A percentile compares a stretch with the other conserved stretches of the same genome.
phyloP scores from a whole-genome alignment of 139 green algal species.

The Nannochloris sp. region DNA sequence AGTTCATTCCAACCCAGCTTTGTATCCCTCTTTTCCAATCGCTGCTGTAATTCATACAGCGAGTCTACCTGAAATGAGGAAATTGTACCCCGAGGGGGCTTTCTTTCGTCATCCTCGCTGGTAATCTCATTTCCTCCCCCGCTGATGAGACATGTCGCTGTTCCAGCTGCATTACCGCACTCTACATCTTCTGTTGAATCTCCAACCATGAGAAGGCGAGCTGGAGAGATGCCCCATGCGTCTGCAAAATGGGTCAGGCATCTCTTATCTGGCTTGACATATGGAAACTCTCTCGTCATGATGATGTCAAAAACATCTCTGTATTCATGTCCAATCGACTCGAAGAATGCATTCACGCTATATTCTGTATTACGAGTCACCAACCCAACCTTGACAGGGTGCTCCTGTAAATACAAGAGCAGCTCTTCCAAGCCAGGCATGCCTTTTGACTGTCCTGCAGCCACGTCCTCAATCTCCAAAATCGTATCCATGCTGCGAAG shows the following conservation, averaged over 20 bases:
- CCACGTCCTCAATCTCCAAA: conserved; percentile 59
- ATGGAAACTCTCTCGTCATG: conserved; percentile 51
- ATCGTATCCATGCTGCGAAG: conserved; percentile 31
- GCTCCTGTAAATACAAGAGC: conserved; percentile 19
- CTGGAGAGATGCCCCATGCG: conserved; percentile 36
- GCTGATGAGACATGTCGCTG: conserved; percentile 53
- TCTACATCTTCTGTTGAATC: conserved; percentile 47
- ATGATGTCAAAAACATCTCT: conserved; percentile 39
- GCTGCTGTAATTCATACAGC: conserved; percentile 34
- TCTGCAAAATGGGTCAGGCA: conserved; percentile 46
- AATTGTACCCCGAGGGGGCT: conserved; percentile 36
- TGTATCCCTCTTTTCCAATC: conserved; percentile 25
- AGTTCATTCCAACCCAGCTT: conserved; percentile 15
- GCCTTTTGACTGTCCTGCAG: conserved; percentile 20
- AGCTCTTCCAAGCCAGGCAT: conserved; percentile 36
- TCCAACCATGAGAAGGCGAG: conserved; percentile 60
- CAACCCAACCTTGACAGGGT: conserved; percentile 35
- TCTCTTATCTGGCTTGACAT: conserved; percentile 62
- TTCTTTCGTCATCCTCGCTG: background rate
- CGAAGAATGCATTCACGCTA: conserved; percentile 52
- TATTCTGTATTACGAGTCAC: conserved; percentile 60
- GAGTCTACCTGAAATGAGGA: conserved; percentile 48
- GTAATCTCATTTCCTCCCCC: conserved; percentile 17
- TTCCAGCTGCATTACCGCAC: conserved; percentile 54
- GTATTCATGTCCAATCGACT: conserved; percentile 49